Evolutionary conservation across 257 asterid species (phyloP).

Genomic region (Scutellaria minor): DNA sequence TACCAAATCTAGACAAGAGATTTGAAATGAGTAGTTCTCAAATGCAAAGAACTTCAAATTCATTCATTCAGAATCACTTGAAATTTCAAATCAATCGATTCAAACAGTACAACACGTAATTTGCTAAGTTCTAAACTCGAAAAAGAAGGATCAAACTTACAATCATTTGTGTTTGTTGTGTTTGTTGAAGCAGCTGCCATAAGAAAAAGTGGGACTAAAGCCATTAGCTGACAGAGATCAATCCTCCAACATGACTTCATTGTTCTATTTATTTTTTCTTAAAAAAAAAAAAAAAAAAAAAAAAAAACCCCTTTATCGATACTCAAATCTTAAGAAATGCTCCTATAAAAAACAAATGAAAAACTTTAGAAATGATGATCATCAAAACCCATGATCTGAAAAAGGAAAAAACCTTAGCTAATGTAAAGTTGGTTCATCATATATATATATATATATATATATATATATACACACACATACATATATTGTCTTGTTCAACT

Average conservation of each 20-base stretch:
- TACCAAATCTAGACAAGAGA: too few species aligned
- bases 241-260: conserved; percentile 41
- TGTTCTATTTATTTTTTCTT: not conserved
- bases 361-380: too few species aligned
- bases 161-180: conserved; percentile 56
- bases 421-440: too few species aligned
- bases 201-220: conserved; percentile 46
- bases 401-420: not conserved
- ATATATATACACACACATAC: too few species aligned
- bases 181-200: conserved; percentile 53
- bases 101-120: too few species aligned
- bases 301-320: not conserved
- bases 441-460: too few species aligned
- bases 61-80: too few species aligned
- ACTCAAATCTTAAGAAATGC: not conserved
- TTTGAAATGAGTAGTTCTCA: too few species aligned
- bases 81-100: too few species aligned
- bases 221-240: conserved; percentile 45
- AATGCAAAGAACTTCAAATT: too few species aligned
- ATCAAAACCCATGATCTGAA: not conserved
- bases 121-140: not conserved
- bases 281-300: conserved; percentile 17
- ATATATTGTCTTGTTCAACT: too few species aligned
- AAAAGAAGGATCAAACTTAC: conserved; percentile 47
- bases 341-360: too few species aligned